Evolutionary conservation across 805 yeast genomes (phyloP), one percentile per base, ranked within the genome.

Genomic region (Saitoella complicata): DNA sequence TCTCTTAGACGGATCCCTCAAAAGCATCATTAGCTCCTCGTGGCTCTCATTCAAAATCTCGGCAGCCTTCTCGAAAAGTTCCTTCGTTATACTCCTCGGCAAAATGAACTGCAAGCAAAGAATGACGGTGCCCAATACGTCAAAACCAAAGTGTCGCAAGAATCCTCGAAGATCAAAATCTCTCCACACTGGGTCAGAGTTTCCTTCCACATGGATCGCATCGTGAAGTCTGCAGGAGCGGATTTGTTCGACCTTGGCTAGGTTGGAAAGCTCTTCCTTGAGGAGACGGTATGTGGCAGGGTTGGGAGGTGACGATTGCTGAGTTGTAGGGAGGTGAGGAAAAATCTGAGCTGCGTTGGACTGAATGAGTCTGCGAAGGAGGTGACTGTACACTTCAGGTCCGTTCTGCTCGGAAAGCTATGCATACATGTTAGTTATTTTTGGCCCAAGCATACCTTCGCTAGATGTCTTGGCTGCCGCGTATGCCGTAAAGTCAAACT

Each of bases 361-460:
- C 49, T 45, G 45, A 44, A 54, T 49, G 63, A 57, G 55, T 47
- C 54, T 56, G 55, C 60, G 40, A 54, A 58, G n/a, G 61, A 58
- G 66, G 39, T 53, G 55, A 21, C 47, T 45, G 48, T 60, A 60
- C 37, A 63, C 61, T 38, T 59, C 62, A 7, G 62, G 58, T 33
- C 63, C 56, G 44, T 53, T 51, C 32, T 61, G 61, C 8, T 56
- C 59, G 45, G 72, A 55, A 31, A 78, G 67, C 48, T 50, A 35
- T 21, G 32, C 10, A 35, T 35, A 32, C 9, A 11, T 13, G 35
- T n/a, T 4, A 35, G 43, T 40, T 33, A n/a, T n/a, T 12, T 43
- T 11, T 32, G 40, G 32, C 34, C 12, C 38, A 32, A 7, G 37
- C 35, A 11, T 34, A 11, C n/a, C 2, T 34, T 10, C 11, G 37